These are phyloP conservation scores for Castanea mollissima DNA, from an alignment of 306 rosid species.

Conservation along the genomic window DNA sequence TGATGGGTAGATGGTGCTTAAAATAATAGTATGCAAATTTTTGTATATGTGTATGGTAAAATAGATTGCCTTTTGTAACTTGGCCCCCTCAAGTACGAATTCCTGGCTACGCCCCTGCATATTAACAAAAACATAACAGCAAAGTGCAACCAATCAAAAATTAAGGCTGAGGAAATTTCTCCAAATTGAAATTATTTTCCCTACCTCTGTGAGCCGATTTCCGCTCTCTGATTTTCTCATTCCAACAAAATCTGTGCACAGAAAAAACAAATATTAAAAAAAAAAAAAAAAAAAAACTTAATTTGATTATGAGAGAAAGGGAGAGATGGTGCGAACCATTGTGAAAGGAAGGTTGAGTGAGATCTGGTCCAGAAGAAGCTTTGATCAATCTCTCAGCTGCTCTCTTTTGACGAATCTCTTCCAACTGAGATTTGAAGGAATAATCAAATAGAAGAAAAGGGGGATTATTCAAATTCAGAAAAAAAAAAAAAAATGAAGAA, in stretches of 20 bases:
- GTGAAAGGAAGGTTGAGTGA: conserved; percentile 37
- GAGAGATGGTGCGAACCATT: conserved; percentile 39
- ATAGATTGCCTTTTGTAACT: no score
- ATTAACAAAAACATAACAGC: background rate
- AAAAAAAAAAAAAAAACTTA: background rate
- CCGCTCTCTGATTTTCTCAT: conserved; percentile 72
- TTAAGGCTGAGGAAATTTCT: background rate
- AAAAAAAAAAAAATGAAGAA: background rate
- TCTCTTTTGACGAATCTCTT: conserved; percentile 90
- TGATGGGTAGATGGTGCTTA: no score
- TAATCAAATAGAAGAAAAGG: background rate
- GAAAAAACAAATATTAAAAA: conserved; percentile 1
- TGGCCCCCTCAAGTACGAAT: no score
- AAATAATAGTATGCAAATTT: no score
- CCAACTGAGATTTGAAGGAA: conserved; percentile 38
- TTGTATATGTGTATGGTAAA: no score
- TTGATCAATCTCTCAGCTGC: conserved; percentile 82
- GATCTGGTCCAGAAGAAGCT: conserved; percentile 85
- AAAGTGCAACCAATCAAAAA: background rate
- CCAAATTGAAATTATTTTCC: background rate
- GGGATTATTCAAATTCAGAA: background rate
- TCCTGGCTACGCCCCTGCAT: no score
- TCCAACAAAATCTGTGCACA: conserved; percentile 41
- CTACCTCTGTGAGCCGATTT: conserved; percentile 69
- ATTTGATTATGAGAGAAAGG: background rate